Base-by-base conservation (phyloP, 148 eudicot genomes). In the Vaccinium corymbosum region DNA sequence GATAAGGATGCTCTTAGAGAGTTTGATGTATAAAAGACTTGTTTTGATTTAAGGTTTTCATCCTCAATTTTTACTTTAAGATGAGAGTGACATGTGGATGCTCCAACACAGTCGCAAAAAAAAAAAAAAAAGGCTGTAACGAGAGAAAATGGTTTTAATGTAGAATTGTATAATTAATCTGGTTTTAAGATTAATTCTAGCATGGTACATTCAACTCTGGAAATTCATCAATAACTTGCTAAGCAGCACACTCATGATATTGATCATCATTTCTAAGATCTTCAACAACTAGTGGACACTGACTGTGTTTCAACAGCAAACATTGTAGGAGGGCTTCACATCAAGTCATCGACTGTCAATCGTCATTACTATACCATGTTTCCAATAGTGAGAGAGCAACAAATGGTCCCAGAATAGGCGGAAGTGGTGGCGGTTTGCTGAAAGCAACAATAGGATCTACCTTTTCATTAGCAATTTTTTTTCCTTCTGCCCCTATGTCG, bases 401-500 rank as follows among this genome's bases (percentile, higher is more conserved):
- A 51, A 93, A 55, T 22, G 95, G 89, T 46, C 91, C 93, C 17
- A 93, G 72, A 57, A 93, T 52, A n/a, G 94, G 94, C 4, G 90
- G 89, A 38, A 91, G 79, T 1, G 91, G 92, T 20, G 98, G 95
- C 3, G 95, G 98, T 84, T 88, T 88, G 87, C 96, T 93, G 81
- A 92, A 94, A 81, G 98, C 91, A 83, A 84, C 94, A 56, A 93
- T 85, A 7, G 95, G 91, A 35, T 92, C 91, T 70, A 82, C 85
- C 71, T 89, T 83, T 17, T 90, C 93, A 75, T 87, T 89, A 19
- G 68, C 68, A 7, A 89, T 53, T 32, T 22, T 77, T 42, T 56
- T 61, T 71, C 73, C 85, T 56, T 70, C 85, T 73, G 82, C 81
- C 76, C 80, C 90, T 78, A 80, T 82, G 71, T 85, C 88, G 66